Base-by-base conservation (phyloP, 2,329 filamentous ascomycete genomes). In the Diaporthe australafricana region DNA sequence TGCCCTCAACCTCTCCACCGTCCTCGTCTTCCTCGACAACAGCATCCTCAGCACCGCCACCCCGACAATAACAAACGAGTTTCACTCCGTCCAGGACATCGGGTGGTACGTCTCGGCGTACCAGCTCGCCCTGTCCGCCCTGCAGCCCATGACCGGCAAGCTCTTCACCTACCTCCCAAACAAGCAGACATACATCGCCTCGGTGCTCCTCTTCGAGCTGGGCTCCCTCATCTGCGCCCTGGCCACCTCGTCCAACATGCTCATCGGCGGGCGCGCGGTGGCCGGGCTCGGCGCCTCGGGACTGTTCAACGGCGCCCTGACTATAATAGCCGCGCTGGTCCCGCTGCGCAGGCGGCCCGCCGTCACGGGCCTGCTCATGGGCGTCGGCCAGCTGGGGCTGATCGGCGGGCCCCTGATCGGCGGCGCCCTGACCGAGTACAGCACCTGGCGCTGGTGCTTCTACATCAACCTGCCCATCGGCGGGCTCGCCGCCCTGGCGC, bases 61-160 rank as follows among this genome's bases (percentile, higher is more conserved):
- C 50, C 80, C 79, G 8, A 78, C 77, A 14, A 80, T 80, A 52
- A 77, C 77, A 3, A 74, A 78, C 66, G 75, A 78, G 27, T 76
- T 81, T 73, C 76, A 81, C 30, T 77, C 81, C 30, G 76, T 83
- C 1, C 76, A 79, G 12, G 83, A 84, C 70, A 80, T 85, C 20
- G 83, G 82, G 38, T 85, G 84, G 83, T 85, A 85, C 63, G 81
- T 80, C 7, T 78, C 78, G 68, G 78, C 79, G 25, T 81, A 81
- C 72, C 74, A 80, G 72, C 77, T 83, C 72, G 78, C 65, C 27
- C 20, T 69, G 47, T 74, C 76, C 72, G 76, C 79, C 0, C 77
- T 80, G 50, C 80, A 81, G 77, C 30, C 81, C 75, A 56, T 60
- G n/a, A 68, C 68, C 63, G 81, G 80, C 22, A 79, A 79, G 48